Conservation (phyloP, 768 basidiomycete species). For the Leucosporidium scottii region DNA sequence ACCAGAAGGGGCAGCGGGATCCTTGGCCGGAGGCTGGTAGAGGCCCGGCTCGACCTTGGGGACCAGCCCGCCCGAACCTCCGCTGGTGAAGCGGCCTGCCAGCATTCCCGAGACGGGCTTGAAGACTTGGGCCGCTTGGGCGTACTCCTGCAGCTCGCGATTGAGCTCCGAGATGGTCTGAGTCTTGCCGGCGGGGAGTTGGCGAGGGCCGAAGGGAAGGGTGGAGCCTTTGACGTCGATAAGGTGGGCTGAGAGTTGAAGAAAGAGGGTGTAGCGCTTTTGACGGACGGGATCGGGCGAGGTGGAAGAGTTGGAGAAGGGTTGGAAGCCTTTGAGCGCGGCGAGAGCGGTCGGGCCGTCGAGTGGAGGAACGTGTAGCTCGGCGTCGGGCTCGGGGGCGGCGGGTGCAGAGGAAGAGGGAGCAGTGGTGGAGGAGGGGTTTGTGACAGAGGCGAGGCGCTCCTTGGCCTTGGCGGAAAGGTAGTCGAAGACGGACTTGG, state of each 20-base stretch:
- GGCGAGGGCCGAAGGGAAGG: constrained; percentile 40
- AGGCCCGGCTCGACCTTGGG: constrained; percentile 40
- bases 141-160: constrained; percentile 76
- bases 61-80: constrained; percentile 47
- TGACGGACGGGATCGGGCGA: constrained; percentile 64
- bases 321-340: constrained; percentile 81
- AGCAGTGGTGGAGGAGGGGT: constrained; percentile 22
- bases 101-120: constrained; percentile 87
- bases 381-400: constrained; percentile 41
- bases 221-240: constrained; percentile 48
- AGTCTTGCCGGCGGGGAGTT: constrained; percentile 47
- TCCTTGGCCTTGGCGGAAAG: constrained; percentile 88
- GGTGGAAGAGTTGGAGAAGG: constrained; percentile 54
- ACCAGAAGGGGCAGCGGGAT: background rate
- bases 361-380: constrained; percentile 53
- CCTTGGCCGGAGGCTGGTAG: constrained; percentile 38
- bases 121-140: constrained; percentile 79
- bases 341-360: constrained; percentile 77
- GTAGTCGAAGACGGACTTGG: constrained; percentile 86
- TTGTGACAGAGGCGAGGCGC: constrained; percentile 51
- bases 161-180: constrained; percentile 65
- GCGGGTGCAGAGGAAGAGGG: constrained; percentile 32
- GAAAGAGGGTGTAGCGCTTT: constrained; percentile 72
- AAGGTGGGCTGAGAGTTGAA: constrained; percentile 58
- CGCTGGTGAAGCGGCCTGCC: constrained; percentile 87